Conservation (phyloP, 106 monocot species). For the Allium fistulosum region DNA sequence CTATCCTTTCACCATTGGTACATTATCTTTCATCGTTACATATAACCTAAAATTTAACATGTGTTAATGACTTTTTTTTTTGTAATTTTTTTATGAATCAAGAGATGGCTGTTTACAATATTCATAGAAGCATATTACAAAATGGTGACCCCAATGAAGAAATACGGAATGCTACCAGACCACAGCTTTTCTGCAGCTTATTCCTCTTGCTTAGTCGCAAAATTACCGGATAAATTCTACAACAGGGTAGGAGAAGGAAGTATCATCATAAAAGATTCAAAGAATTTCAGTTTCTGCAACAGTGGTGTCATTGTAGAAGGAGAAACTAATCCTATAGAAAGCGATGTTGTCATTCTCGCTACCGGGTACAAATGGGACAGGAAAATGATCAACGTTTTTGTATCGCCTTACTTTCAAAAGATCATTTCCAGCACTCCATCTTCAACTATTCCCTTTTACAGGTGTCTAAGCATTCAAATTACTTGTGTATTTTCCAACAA, state of each 20-base stretch:
- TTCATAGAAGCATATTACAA: constrained; percentile 52
- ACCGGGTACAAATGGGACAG: constrained; percentile 62
- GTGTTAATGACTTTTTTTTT: no score
- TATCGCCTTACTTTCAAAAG: constrained; percentile 25
- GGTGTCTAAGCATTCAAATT: constrained; percentile 14
- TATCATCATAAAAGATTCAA: constrained; percentile 35
- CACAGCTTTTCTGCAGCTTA: constrained; percentile 41
- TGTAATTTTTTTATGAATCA: background rate
- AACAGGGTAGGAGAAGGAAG: constrained; percentile 64
- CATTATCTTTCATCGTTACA: background rate
- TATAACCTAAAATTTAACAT: no score
- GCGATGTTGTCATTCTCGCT: constrained; percentile 67
- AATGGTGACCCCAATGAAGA: constrained; percentile 43
- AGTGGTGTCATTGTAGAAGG: constrained; percentile 37
- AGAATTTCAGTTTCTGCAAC: constrained; percentile 45
- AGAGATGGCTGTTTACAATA: constrained; percentile 56
- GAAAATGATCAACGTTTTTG: constrained; percentile 53
- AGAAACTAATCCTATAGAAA: constrained; percentile 16
- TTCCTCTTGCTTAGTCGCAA: constrained; percentile 14
- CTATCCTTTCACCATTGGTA: constrained; percentile 60
- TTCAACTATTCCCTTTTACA: constrained; percentile 51
- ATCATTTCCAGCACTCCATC: constrained; percentile 20
- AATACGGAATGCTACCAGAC: constrained; percentile 60
- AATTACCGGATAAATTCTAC: constrained; percentile 55
- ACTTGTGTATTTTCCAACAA: no score